Percentiles rank a stretch among this genome's conserved stretches.
These are phyloP conservation scores for Apiotrichum gracile DNA, from an alignment of 1,284 basidiomycete genomes.

Conservation along the genomic window DNA sequence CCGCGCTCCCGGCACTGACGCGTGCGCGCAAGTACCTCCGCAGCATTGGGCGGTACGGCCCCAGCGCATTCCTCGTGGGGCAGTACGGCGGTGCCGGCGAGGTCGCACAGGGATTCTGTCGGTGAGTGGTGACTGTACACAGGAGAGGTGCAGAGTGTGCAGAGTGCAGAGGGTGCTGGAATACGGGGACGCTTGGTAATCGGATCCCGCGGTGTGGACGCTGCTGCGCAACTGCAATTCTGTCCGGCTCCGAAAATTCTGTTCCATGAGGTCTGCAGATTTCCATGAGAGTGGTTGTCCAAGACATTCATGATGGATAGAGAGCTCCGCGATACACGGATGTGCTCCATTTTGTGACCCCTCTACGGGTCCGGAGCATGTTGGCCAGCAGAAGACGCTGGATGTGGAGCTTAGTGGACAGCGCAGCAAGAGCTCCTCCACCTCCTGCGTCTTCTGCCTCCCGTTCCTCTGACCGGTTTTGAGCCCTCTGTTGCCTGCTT, in stretches of 20 bases:
- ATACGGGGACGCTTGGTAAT: not conserved
- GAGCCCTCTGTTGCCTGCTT: no score
- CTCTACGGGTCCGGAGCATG: no score
- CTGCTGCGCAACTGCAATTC: not conserved
- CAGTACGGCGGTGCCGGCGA: constrained; percentile 92
- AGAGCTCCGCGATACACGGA: no score
- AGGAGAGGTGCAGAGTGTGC: not conserved
- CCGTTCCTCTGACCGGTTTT: no score
- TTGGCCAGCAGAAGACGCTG: no score
- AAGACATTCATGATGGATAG: not conserved
- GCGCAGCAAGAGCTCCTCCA: no score
- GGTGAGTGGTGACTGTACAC: constrained; percentile 33
- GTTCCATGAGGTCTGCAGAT: no score
- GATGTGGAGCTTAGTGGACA: no score
- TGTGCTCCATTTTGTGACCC: no score
- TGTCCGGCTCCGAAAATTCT: not conserved
- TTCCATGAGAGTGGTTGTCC: no score
- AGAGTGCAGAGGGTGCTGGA: not conserved
- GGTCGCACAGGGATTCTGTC: constrained; percentile 85
- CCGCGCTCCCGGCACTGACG: constrained; percentile 57
- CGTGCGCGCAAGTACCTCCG: constrained; percentile 68
- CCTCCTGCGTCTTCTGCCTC: no score
- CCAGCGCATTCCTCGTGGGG: constrained; percentile 83
- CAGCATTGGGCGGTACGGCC: constrained; percentile 79
- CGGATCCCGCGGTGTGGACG: not conserved